Percentiles rank a stretch among this genome's conserved stretches.
Evolutionary conservation across 495 filamentous ascomycete species (phyloP).

Genomic region (Penicillium simplicissimum): DNA sequence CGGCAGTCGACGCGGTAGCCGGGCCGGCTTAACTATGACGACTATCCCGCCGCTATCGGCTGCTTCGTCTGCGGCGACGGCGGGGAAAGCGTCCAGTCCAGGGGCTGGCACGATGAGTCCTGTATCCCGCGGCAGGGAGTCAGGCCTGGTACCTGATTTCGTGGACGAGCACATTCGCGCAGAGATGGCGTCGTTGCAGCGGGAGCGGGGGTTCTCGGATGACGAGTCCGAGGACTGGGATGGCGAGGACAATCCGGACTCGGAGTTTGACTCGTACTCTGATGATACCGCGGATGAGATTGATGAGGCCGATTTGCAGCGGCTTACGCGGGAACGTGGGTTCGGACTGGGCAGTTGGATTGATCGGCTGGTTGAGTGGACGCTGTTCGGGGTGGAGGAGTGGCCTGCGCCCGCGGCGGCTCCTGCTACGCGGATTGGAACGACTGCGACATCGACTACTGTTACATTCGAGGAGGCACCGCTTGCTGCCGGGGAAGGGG

Average conservation of each 20-base stretch:
- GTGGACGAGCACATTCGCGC: slow-evolving; percentile 48
- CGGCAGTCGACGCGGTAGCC: slow-evolving; percentile 37
- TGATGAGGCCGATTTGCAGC: slow-evolving; percentile 47
- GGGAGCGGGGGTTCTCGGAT: slow-evolving; percentile 14
- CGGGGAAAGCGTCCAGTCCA: slow-evolving; percentile 6
- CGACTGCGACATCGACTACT: slow-evolving; percentile 51
- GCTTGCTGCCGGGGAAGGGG: not conserved
- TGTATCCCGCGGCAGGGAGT: slow-evolving; percentile 14
- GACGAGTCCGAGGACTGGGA: slow-evolving; percentile 18
- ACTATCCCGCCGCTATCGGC: slow-evolving; percentile 15
- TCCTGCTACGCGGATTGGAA: slow-evolving; percentile 38
- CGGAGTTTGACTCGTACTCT: slow-evolving; percentile 27
- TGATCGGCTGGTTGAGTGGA: slow-evolving; percentile 72
- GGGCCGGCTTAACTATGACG: slow-evolving; percentile 43
- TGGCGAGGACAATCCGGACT: slow-evolving; percentile 21
- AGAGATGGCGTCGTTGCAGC: slow-evolving; percentile 42
- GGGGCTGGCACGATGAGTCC: slow-evolving; percentile 17
- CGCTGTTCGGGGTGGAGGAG: slow-evolving; percentile 73
- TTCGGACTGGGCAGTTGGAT: slow-evolving; percentile 76
- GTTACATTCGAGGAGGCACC: slow-evolving; percentile 32
- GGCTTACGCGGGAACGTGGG: slow-evolving; percentile 54
- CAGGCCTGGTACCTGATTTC: slow-evolving; percentile 38
- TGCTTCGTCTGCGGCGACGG: not conserved
- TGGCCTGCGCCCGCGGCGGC: slow-evolving; percentile 27
- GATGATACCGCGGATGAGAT: slow-evolving; percentile 36